These are phyloP conservation scores for Aspergillus kassunensis DNA, from an alignment of 495 filamentous ascomycete genomes.

Conservation along the genomic window DNA sequence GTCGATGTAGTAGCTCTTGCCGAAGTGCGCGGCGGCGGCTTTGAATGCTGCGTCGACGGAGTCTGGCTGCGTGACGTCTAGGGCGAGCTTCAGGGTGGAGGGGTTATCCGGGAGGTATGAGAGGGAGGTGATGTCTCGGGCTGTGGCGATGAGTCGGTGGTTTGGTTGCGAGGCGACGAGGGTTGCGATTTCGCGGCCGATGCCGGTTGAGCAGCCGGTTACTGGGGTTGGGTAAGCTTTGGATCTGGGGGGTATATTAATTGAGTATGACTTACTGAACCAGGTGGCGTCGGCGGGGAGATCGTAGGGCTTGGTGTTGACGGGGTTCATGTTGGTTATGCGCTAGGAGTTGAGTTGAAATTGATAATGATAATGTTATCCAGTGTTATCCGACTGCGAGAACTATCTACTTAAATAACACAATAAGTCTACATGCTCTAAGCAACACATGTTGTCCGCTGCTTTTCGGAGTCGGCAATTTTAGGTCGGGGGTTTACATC, in stretches of 20 bases:
- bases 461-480: too few species aligned
- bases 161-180: slow-evolving; percentile 27
- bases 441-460: too few species aligned
- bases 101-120: neutral
- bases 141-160: slow-evolving; percentile 21
- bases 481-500: too few species aligned
- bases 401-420: too few species aligned
- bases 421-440: too few species aligned
- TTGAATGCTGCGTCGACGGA: slow-evolving; percentile 41
- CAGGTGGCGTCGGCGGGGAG: slow-evolving; percentile 46
- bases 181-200: slow-evolving; percentile 39
- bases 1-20: slow-evolving; percentile 45
- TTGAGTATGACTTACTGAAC: slow-evolving; percentile 38
- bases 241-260: neutral
- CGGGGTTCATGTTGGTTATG: slow-evolving; percentile 13
- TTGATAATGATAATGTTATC: too few species aligned
- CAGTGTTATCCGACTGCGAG: too few species aligned
- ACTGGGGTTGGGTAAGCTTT: neutral
- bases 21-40: slow-evolving; percentile 20
- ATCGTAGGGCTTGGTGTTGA: slow-evolving; percentile 37
- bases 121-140: neutral
- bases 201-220: slow-evolving; percentile 14
- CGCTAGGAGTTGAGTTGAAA: too few species aligned
- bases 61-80: neutral
- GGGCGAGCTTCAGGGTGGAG: neutral